Percentiles rank a stretch among this genome's conserved stretches.
These are phyloP conservation scores for Rhizopus delemar DNA, from an alignment of 371 early-diverging fungal species.

Conservation along the genomic window DNA sequence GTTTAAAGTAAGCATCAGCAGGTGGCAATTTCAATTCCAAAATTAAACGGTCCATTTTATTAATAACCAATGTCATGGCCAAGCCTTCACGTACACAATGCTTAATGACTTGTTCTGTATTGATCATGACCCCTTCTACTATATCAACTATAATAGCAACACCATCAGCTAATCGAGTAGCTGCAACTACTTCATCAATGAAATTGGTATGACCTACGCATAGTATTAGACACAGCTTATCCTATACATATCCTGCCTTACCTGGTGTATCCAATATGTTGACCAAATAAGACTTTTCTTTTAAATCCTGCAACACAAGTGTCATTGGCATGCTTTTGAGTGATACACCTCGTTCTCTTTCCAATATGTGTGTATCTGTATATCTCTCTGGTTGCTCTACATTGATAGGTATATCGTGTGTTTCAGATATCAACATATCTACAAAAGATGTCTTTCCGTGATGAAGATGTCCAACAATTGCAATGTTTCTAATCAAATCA, in stretches of 20 bases:
- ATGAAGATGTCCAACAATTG: constrained; percentile 93
- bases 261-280: constrained; percentile 96
- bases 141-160: constrained; percentile 95
- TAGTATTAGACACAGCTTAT: neutral
- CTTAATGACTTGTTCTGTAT: constrained; percentile 87
- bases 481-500: constrained; percentile 64
- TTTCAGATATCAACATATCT: constrained; percentile 89
- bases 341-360: constrained; percentile 86
- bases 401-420: constrained; percentile 72
- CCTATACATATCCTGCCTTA: constrained; percentile 19
- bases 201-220: constrained; percentile 87
- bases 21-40: constrained; percentile 95
- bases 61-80: constrained; percentile 85
- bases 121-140: constrained; percentile 95
- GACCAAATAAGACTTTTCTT: constrained; percentile 86
- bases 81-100: constrained; percentile 81
- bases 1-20: constrained; percentile 94
- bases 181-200: constrained; percentile 90
- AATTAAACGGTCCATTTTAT: constrained; percentile 96
- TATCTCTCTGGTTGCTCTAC: constrained; percentile 74
- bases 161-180: constrained; percentile 88
- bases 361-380: constrained; percentile 91
- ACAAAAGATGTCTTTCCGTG: constrained; percentile 96
- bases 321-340: constrained; percentile 95
- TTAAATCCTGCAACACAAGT: constrained; percentile 82